Base-by-base conservation (phyloP, 1,284 basidiomycete genomes). In the Hemileia vastatrix region DNA sequence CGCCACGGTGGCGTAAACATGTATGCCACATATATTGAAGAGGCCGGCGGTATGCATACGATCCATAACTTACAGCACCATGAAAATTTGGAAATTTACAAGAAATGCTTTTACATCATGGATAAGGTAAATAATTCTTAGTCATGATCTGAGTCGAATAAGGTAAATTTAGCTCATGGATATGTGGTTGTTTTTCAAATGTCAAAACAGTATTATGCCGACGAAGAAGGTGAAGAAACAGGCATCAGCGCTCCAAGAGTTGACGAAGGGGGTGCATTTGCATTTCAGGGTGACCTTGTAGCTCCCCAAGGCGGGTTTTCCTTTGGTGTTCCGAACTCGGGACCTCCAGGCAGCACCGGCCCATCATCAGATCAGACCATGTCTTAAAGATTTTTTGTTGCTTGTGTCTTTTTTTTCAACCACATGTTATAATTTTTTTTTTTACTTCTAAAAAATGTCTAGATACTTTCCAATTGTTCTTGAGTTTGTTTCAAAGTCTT, bases 21-120 rank as follows among this genome's bases (percentile, higher is more conserved):
- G 73, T 99, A 96, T 77, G 94, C 95, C 13, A 80, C 88, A 60
- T 96, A 82, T 72, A 90, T 98, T 54, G 95, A 99, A 78, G 95
- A 98, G 78, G 92, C 93, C 40, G 94, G 95, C 68, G 95, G 95
- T 57, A 97, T 99, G 93, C 84, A 67, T 51, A 65, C 64, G 2
- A 66, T 67, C 27, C 67, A 66, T 61, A 94, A 96, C 78, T 84
- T 98, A 66, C 95, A 99, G 79, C 92, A 95, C 78, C 95, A 98
- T 78, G 94, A 98, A 80, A 99, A 97, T 79, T 79, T 97, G 77
- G 94, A 98, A 74, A 98, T 98, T 74, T 83, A 98, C 82, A 97
- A 96, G 83, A 98, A 98, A 81, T 94, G 93, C 66, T 98, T 95
- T 84, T 94, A 92, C 78, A 96, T 97, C 77, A 95, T 95, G 91